phyloP scores from a whole-genome alignment of 2,329 filamentous ascomycete species.

The Geoglossum cookeanum region DNA sequence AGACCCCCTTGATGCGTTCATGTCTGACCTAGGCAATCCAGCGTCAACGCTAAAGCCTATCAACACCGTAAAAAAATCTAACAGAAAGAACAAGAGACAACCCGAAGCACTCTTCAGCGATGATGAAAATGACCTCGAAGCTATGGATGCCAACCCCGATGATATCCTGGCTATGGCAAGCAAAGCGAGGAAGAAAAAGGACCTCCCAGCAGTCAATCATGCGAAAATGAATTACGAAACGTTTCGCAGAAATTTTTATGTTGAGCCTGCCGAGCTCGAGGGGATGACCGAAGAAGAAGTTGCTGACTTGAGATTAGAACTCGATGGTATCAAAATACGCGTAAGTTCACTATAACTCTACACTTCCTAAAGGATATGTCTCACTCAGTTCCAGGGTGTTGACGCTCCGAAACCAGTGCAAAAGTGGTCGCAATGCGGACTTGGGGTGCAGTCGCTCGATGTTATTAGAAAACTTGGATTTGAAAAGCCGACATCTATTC shows the following conservation, averaged over 20 bases:
- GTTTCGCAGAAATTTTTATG: slow-evolving; percentile 89
- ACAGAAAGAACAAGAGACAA: slow-evolving; percentile 29
- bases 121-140: slow-evolving; percentile 48
- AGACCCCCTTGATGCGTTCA: slow-evolving; percentile 93
- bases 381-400: slow-evolving; percentile 31
- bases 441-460: slow-evolving; percentile 71
- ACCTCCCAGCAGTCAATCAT: slow-evolving; percentile 77
- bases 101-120: slow-evolving; percentile 81
- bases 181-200: slow-evolving; percentile 76
- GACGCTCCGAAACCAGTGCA: slow-evolving; percentile 84
- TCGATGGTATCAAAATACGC: slow-evolving; percentile 89
- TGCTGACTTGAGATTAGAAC: slow-evolving; percentile 59
- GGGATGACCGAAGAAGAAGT: slow-evolving; percentile 74
- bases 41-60: slow-evolving; percentile 4
- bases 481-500: slow-evolving; percentile 79
- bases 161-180: slow-evolving; percentile 37
- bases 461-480: slow-evolving; percentile 68
- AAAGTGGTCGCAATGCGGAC: slow-evolving; percentile 90
- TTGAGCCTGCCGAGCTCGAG: slow-evolving; percentile 66
- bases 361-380: background rate
- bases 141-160: slow-evolving; percentile 43
- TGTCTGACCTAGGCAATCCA: slow-evolving; percentile 48
- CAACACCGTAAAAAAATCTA: slow-evolving; percentile 18
- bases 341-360: background rate
- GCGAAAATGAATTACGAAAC: slow-evolving; percentile 66